Evolutionary conservation across 352 stramenopile genomes (phyloP), one percentile per base, ranked within the genome.

Genomic region (Phytopythium helicoides): DNA sequence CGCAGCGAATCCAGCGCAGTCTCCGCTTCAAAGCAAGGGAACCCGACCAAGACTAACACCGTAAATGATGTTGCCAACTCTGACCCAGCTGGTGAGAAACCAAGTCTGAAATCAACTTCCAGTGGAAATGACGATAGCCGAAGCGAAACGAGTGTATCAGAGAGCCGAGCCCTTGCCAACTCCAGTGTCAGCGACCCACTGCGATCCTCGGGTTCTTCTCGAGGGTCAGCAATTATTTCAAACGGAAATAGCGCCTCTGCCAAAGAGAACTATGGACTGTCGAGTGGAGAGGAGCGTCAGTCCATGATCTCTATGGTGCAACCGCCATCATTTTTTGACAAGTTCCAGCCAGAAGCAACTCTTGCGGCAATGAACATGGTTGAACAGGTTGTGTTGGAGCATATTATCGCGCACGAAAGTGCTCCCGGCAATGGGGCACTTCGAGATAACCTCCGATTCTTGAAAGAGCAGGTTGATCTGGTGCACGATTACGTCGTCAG

Each of bases 391-490:
- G 47, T 89, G 39, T 60, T 75, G 36, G 59, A 86, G 23, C 78
- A 87, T 44, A 64, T 89, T 16, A 40, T 90, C 15, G 56, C 70
- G 14, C 59, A 70, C 33, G 54, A 67, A 16, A 54, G 41, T 9
- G 33, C 72, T 26, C 53, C 60, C 25, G 67, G 80, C 21, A 37
- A 34, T 34, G 66, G 71, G 1, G 52, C 77, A 23, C 51, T 89
- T 12, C 61, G 58, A 8, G 57, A 80, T 47, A 66, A 86, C 33
- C 66, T 91, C n/a, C 51, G 64, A 7, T 54, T 83, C 6, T 46
- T 94, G 23, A 84, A 77, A 58, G 76, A 91, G 38, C 81, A 92
- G 45, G 41, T 94, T 16, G 80, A 75, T 37, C 68, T 85, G 28
- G 67, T 92, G 21, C 74, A 75, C 44, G 77, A 90, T 21, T 89